Evolutionary conservation across 345 rosid species (phyloP).

Genomic region (Lepidium sativum): DNA sequence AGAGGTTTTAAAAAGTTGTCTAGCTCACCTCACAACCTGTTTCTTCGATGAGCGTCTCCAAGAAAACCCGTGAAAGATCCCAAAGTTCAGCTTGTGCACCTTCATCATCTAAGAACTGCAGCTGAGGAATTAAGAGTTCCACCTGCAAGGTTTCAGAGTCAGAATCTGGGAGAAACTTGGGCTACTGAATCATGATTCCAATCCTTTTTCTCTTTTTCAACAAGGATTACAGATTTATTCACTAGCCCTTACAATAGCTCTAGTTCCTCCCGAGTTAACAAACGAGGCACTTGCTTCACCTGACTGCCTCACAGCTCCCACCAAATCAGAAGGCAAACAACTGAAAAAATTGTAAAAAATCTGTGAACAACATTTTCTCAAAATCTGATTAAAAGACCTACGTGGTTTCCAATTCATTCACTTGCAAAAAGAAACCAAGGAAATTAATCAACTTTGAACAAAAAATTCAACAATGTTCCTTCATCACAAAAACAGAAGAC

Average conservation of each 20-base stretch:
- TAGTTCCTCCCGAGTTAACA: slow-evolving; percentile 75
- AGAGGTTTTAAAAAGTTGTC: not conserved
- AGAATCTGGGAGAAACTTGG: not conserved
- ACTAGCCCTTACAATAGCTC: slow-evolving; percentile 67
- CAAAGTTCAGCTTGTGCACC: slow-evolving; percentile 96
- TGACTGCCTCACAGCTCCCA: slow-evolving; percentile 80
- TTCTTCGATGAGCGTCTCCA: slow-evolving; percentile 65
- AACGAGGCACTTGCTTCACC: slow-evolving; percentile 71
- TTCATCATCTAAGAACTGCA: slow-evolving; percentile 89
- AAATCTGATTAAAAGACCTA: not conserved
- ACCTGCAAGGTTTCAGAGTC: slow-evolving; percentile 38
- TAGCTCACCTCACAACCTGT: slow-evolving; percentile 69
- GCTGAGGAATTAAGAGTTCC: slow-evolving; percentile 89
- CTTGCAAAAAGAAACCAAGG: slow-evolving; percentile 1
- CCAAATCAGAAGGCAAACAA: slow-evolving; percentile 93
- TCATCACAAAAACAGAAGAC: not conserved
- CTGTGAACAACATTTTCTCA: not conserved
- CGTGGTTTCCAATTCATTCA: not conserved
- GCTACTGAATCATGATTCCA: not conserved
- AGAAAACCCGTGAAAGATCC: slow-evolving; percentile 64
- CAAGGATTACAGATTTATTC: not conserved
- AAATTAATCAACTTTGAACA: not conserved
- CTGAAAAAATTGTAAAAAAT: slow-evolving; percentile 32
- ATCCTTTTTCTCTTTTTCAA: not conserved
- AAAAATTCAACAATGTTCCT: not conserved